Evolutionary conservation across 2,329 filamentous ascomycete genomes (phyloP), one percentile per base, ranked within the genome.

Genomic region (Didymella exigua): DNA sequence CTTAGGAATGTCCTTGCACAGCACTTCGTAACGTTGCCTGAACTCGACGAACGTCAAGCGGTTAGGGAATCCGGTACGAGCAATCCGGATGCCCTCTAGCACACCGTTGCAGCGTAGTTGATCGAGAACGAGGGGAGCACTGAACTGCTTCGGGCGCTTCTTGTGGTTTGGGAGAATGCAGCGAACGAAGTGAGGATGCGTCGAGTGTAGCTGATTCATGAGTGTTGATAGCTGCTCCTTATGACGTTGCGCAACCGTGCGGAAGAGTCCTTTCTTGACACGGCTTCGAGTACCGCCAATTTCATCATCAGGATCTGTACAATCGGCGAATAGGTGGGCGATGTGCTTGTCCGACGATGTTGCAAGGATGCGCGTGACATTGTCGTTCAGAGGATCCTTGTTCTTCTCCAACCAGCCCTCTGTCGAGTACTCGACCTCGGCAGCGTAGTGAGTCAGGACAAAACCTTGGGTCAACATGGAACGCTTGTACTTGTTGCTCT

Each of bases 31-130:
- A 59, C 95, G 88, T 68, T 96, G 91, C 49, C 95, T 87, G 77
- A 99, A 99, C 71, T 99, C 96, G 2, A 90, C 84, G 72, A 99
- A 99, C 0, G 90, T 84, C 27, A 99, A 82, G 63, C 95, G 84
- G 72, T 99, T 99, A 45, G 95, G 95, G 73, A 99, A 99, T 21
- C 95, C 95, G 5, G 96, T 99, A 40, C 95, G 87, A 21, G 95
- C 95, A 75, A 99, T 99, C 58, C 95, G 86, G 69, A 99, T 99
- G 59, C 95, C 95, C 77, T 99, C 95, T n/a, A 99, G 82, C 2
- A 99, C 95, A 89, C 95, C 95, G 73, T 99, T 99, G 78, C 95
- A 99, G 47, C 95, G 87, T n/a, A 99, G 80, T 74, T 99, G 96
- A 69, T 99, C 95, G 5, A 99, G 83, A 1, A 99, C 96, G n/a